phyloP scores from a whole-genome alignment of 192 early-diverging fungal genomes.

The Coemansia sp. region DNA sequence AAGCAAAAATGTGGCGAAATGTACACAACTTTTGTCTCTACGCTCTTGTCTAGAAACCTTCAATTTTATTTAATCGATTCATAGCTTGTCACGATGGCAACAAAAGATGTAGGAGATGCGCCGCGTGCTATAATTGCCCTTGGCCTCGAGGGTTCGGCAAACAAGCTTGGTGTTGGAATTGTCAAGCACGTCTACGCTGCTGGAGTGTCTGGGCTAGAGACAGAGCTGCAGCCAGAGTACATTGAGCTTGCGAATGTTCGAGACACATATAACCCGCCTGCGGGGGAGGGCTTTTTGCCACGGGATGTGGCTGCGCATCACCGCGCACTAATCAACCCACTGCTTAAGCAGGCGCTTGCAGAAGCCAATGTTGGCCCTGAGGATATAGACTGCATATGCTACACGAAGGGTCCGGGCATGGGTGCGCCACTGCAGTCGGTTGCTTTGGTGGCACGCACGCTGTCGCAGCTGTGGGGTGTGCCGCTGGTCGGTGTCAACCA shows the following conservation, averaged over 20 bases:
- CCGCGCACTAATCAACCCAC: slow-evolving; percentile 68
- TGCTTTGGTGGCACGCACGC: slow-evolving; percentile 88
- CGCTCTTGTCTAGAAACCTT: too few relatives aligned
- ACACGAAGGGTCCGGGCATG: slow-evolving; percentile 99
- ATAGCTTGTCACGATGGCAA: neutral
- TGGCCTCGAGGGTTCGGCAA: slow-evolving; percentile 89
- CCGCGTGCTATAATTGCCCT: slow-evolving; percentile 63
- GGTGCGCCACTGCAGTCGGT: slow-evolving; percentile 91
- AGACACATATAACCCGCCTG: slow-evolving; percentile 94
- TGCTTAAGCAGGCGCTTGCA: slow-evolving; percentile 74
- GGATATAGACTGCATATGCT: slow-evolving; percentile 92
- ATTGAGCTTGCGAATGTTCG: slow-evolving; percentile 85
- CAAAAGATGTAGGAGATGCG: neutral
- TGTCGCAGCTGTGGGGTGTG: slow-evolving; percentile 87
- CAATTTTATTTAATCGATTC: neutral
- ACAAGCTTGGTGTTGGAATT: slow-evolving; percentile 96
- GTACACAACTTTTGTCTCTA: too few relatives aligned
- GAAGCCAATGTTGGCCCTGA: slow-evolving; percentile 70
- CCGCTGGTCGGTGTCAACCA: slow-evolving; percentile 97
- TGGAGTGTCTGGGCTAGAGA: slow-evolving; percentile 25
- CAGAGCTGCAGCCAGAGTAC: slow-evolving; percentile 58
- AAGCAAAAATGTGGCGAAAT: too few relatives aligned
- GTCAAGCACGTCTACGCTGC: slow-evolving; percentile 66
- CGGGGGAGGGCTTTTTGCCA: slow-evolving; percentile 94
- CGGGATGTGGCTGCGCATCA: slow-evolving; percentile 94